Evolutionary conservation across 2,329 filamentous ascomycete genomes (phyloP).

Genomic region (Diaporthe helianthi): DNA sequence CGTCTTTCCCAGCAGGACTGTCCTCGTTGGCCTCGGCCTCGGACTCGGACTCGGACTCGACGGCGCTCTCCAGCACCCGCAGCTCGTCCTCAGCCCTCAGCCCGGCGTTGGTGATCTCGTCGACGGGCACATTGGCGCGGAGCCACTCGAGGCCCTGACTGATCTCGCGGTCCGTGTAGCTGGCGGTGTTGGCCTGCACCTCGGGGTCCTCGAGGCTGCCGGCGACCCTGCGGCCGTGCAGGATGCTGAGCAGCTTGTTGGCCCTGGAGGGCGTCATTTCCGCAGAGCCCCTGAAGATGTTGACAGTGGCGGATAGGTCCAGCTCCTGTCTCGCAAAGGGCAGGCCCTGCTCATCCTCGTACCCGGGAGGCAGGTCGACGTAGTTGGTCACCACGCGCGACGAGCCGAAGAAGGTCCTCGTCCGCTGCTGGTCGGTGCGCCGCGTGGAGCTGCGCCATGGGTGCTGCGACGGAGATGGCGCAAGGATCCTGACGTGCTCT

Average conservation of each 20-base stretch:
- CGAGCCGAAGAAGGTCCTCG: slow-evolving; percentile 39
- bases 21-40: slow-evolving; percentile 38
- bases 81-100: slow-evolving; percentile 70
- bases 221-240: slow-evolving; percentile 69
- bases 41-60: too few relatives aligned
- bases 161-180: slow-evolving; percentile 51
- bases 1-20: slow-evolving; percentile 35
- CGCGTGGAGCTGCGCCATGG: slow-evolving; percentile 8
- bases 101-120: slow-evolving; percentile 67
- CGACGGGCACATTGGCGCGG: slow-evolving; percentile 59
- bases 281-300: slow-evolving; percentile 60
- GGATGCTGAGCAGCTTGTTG: slow-evolving; percentile 62
- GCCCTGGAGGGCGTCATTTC: slow-evolving; percentile 53
- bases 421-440: slow-evolving; percentile 11
- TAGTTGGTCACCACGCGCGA: slow-evolving; percentile 57
- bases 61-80: slow-evolving; percentile 53
- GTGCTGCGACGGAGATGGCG: neutral
- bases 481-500: neutral
- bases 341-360: slow-evolving; percentile 62
- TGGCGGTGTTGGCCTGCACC: slow-evolving; percentile 54
- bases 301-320: slow-evolving; percentile 45
- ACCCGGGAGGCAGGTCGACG: slow-evolving; percentile 63
- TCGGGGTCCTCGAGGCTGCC: slow-evolving; percentile 68
- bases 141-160: slow-evolving; percentile 61
- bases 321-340: slow-evolving; percentile 59